These are phyloP conservation scores for Tolypocladium endophyticum DNA, from an alignment of 2,329 filamentous ascomycete genomes.

Conservation along the genomic window DNA sequence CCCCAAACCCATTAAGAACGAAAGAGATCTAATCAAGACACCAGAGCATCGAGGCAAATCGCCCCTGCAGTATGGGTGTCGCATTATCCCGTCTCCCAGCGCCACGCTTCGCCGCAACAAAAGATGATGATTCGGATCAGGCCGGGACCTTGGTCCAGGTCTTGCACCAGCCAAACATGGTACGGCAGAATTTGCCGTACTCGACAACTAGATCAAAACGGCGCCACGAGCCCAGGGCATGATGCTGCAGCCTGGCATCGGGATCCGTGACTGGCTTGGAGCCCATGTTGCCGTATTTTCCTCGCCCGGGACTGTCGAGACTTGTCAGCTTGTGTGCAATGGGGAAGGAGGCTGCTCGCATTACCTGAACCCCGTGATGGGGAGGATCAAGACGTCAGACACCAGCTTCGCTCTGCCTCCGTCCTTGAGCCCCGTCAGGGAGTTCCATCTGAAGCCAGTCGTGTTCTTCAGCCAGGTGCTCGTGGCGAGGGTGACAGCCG, in stretches of 20 bases:
- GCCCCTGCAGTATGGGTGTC: background rate
- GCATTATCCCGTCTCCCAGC: background rate
- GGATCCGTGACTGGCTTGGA: constrained; percentile 10
- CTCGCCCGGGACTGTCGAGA: constrained; percentile 9
- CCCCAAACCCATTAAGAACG: background rate
- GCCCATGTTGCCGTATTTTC: constrained; percentile 13
- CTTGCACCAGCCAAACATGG: constrained; percentile 10
- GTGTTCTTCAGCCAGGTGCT: constrained; percentile 9
- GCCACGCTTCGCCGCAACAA: background rate
- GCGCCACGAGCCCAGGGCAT: constrained; percentile 12
- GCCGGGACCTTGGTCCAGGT: constrained; percentile 10
- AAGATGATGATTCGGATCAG: background rate
- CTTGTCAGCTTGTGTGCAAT: background rate
- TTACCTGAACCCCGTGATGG: constrained; percentile 14
- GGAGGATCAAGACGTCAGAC: constrained; percentile 10
- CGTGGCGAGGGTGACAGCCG: constrained; percentile 11
- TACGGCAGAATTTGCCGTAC: constrained; percentile 13
- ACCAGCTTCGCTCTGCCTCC: constrained; percentile 11
- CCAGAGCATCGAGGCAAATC: background rate
- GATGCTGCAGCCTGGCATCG: constrained; percentile 11
- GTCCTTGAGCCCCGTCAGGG: constrained; percentile 10
- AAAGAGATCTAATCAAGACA: background rate
- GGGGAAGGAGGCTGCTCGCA: background rate
- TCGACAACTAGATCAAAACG: constrained; percentile 10
- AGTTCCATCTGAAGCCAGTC: constrained; percentile 12